phyloP scores from a whole-genome alignment of 225 moss, liverwort and hornwort species.

The Marchantia polymorpha region DNA sequence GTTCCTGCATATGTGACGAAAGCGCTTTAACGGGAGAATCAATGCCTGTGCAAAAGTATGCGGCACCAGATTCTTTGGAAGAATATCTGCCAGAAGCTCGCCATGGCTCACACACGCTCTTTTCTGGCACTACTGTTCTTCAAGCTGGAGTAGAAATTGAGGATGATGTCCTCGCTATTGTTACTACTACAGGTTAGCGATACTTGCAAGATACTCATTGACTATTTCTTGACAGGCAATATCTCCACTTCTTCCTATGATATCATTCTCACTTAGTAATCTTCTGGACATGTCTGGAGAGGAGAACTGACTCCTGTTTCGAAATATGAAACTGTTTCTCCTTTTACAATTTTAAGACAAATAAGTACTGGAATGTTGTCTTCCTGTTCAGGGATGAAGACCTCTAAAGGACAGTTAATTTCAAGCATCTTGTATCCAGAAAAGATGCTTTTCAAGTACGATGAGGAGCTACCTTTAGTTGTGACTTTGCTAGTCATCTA shows the following conservation, averaged over 20 bases:
- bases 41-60: slow-evolving; percentile 70
- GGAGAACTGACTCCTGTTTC: too few relatives aligned
- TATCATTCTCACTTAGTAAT: too few relatives aligned
- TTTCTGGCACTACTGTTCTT: slow-evolving; percentile 77
- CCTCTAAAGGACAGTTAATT: slow-evolving; percentile 77
- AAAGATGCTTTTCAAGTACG: slow-evolving; percentile 85
- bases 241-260: too few relatives aligned
- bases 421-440: slow-evolving; percentile 77
- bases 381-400: slow-evolving; percentile 58
- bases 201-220: too few relatives aligned
- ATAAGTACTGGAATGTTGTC: background rate
- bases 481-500: slow-evolving; percentile 60
- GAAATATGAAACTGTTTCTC: too few relatives aligned
- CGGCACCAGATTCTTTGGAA: slow-evolving; percentile 51
- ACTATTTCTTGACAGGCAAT: too few relatives aligned
- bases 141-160: slow-evolving; percentile 62
- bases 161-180: slow-evolving; percentile 64
- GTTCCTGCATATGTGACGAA: slow-evolving; percentile 80
- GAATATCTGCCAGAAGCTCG: slow-evolving; percentile 54
- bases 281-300: too few relatives aligned
- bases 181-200: slow-evolving; percentile 63
- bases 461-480: slow-evolving; percentile 80
- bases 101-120: slow-evolving; percentile 72
- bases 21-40: slow-evolving; percentile 84
- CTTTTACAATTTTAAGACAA: too few relatives aligned